Evolutionary conservation across 148 eudicot species (phyloP), one percentile per base, ranked within the genome.

Genomic region (Polygonum aviculare): DNA sequence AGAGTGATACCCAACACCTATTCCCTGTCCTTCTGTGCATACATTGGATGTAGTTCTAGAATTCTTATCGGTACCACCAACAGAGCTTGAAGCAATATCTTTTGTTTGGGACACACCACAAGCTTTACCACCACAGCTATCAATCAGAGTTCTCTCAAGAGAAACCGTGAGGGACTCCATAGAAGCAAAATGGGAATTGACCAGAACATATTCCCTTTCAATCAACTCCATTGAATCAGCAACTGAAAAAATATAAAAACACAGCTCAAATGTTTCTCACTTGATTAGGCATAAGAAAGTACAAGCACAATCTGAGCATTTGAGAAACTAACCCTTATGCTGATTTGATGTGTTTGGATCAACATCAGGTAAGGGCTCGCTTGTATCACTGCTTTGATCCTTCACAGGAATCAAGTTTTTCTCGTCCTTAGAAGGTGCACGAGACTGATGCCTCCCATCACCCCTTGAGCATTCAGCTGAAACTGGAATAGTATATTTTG

Each of bases 101-200:
- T 72, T 74, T 38, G 38, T 48, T 67, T 82, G 79, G 52, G 77
- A 21, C 57, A 22, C 31, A 65, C 60, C 49, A 79, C 76, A 78
- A 57, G 82, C 75, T 82, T 72, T 73, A 62, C 78, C 55, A 59
- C 44, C 74, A 3, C 81, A 79, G 76, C 81, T 81, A 59, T 82
- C 83, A 79, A 75, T 81, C 78, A 77, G 63, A 36, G 87, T 77
- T 74, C 76, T 77, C 14, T 81, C 87, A 38, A 86, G 67, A 79
- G 89, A 84, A 77, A 82, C 82, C 39, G 84, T 78, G 75, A 84
- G 82, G 54, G 83, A 77, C 80, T 84, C 89, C 87, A 74, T 80
- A 9, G 89, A 86, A 77, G 89, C 85, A 75, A 82, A 86, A 77
- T 82, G 82, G 79, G 86, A 80, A 83, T 76, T 83, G 69, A 86